A percentile compares a stretch with the other conserved stretches of the same genome.
These are phyloP conservation scores for Apiotrichum gracile DNA, from an alignment of 1,284 basidiomycete species.

Conservation along the genomic window DNA sequence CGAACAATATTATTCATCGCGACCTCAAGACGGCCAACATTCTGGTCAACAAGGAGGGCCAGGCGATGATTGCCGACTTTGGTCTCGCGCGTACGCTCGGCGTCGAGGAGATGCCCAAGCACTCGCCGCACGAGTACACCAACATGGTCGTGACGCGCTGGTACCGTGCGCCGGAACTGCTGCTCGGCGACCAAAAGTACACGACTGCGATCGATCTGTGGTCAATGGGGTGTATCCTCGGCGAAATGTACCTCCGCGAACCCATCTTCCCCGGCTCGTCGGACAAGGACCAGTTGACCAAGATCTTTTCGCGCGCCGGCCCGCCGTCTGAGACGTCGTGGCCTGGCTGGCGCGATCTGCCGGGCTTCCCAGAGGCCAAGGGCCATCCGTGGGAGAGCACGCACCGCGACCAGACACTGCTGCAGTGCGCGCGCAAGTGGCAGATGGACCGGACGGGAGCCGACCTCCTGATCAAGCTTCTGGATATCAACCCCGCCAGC, in stretches of 20 bases:
- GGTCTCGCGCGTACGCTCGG: conserved; percentile 67
- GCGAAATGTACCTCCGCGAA: conserved; percentile 85
- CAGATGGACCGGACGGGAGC: conserved; percentile 35
- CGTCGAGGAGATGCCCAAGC: conserved; percentile 45
- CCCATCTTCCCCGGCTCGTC: conserved; percentile 84
- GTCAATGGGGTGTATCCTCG: conserved; percentile 94
- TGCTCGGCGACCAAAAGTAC: conserved; percentile 83
- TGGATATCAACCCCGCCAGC: conserved; percentile 52
- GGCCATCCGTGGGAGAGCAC: conserved; percentile 35
- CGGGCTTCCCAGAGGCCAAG: conserved; percentile 67
- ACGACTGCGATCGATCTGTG: conserved; percentile 94
- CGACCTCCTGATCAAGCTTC: conserved; percentile 49
- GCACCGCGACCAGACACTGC: conserved; percentile 20
- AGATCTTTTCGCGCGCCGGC: conserved; percentile 85
- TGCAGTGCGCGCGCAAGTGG: conserved; percentile 25
- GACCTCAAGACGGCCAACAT: conserved; percentile 99
- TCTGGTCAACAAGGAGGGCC: conserved; percentile 80
- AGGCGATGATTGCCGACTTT: conserved; percentile 88
- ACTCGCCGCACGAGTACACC: conserved; percentile 64
- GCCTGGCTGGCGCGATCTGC: conserved; percentile 72
- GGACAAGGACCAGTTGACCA: conserved; percentile 84
- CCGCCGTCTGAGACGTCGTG: conserved; percentile 66
- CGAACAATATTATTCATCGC: conserved; percentile 89
- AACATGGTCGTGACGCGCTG: conserved; percentile 98
- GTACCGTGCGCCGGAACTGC: conserved; percentile 94